These are phyloP conservation scores for Pinus albicaulis DNA, from an alignment of 75 land plant genomes.

Conservation along the genomic window DNA sequence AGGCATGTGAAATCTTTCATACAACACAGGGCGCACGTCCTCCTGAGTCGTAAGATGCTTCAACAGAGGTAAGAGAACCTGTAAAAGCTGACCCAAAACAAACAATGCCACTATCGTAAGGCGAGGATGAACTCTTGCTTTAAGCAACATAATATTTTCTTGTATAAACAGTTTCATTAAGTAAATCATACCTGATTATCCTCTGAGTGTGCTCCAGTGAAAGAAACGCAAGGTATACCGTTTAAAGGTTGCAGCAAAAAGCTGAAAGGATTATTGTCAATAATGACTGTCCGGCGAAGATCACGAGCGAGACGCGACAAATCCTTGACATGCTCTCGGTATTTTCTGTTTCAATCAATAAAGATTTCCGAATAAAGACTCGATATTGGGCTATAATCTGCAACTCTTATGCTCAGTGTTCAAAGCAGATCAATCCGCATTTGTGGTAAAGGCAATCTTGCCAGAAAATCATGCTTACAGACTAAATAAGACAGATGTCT, in stretches of 20 bases:
- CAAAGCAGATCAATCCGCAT: not conserved
- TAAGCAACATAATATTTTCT: conserved; percentile 8
- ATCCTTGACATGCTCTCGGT: conserved; percentile 87
- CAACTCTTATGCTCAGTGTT: not conserved
- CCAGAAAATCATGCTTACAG: not conserved
- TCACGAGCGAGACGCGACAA: conserved; percentile 59
- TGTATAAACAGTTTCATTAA: conserved; percentile 1
- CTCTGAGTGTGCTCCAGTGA: conserved; percentile 67
- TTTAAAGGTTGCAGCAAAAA: conserved; percentile 83
- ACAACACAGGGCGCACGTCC: conserved; percentile 69
- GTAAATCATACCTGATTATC: conserved; percentile 66
- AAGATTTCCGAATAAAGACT: not conserved
- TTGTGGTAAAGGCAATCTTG: not conserved
- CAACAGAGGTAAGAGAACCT: conserved; percentile 75
- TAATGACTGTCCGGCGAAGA: conserved; percentile 67
- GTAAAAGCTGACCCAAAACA: conserved; percentile 51
- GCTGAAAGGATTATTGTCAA: conserved; percentile 92
- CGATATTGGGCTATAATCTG: not conserved
- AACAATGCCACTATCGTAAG: not conserved
- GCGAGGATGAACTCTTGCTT: not conserved
- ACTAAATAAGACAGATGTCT: not conserved
- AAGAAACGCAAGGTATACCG: conserved; percentile 89
- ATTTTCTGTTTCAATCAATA: conserved; percentile 42
- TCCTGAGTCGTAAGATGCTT: conserved; percentile 57
- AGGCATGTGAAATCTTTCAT: conserved; percentile 76